Percentiles rank a stretch among this genome's conserved stretches.
These are phyloP conservation scores for Petasospora rhodanensis DNA, from an alignment of 1,139 yeast species.

Conservation along the genomic window DNA sequence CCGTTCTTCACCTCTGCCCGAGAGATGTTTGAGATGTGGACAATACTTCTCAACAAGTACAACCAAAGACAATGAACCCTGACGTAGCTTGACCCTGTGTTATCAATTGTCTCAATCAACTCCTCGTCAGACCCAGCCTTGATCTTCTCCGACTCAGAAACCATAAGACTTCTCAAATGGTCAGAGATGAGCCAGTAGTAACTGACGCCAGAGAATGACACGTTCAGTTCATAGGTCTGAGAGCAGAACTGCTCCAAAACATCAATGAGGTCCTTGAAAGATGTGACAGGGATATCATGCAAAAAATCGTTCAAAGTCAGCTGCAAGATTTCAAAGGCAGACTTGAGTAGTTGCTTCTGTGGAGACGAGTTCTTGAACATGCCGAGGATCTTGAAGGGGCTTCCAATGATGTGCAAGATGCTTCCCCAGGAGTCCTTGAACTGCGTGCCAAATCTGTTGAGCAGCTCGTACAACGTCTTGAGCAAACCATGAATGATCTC, in stretches of 20 bases:
- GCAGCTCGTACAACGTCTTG: conserved; percentile 59
- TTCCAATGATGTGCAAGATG: conserved; percentile 63
- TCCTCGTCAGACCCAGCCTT: conserved; percentile 10
- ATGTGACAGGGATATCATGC: conserved; percentile 58
- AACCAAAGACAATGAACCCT: conserved; percentile 47
- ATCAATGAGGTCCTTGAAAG: conserved; percentile 61
- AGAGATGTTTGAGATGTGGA: conserved; percentile 56
- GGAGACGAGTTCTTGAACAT: conserved; percentile 30
- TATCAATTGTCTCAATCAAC: conserved; percentile 5
- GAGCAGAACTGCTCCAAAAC: conserved; percentile 66
- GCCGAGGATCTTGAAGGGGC: conserved; percentile 50
- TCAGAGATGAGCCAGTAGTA: conserved; percentile 92
- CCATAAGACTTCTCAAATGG: conserved; percentile 40
- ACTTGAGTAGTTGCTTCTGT: conserved; percentile 44
- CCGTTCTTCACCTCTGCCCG: conserved; percentile 86
- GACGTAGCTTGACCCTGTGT: conserved; percentile 2
- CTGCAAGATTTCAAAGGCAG: conserved; percentile 76
- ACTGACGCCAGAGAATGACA: conserved; percentile 85
- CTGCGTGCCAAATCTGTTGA: conserved; percentile 70
- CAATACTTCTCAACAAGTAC: conserved; percentile 56
- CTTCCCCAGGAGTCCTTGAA: conserved; percentile 64
- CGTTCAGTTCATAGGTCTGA: conserved; percentile 71
- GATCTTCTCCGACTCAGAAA: conserved; percentile 5
- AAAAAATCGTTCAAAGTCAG: conserved; percentile 81
- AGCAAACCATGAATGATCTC: conserved; percentile 63